These are phyloP conservation scores for Meira nashicola DNA, from an alignment of 1,284 basidiomycete genomes.

Conservation along the genomic window DNA sequence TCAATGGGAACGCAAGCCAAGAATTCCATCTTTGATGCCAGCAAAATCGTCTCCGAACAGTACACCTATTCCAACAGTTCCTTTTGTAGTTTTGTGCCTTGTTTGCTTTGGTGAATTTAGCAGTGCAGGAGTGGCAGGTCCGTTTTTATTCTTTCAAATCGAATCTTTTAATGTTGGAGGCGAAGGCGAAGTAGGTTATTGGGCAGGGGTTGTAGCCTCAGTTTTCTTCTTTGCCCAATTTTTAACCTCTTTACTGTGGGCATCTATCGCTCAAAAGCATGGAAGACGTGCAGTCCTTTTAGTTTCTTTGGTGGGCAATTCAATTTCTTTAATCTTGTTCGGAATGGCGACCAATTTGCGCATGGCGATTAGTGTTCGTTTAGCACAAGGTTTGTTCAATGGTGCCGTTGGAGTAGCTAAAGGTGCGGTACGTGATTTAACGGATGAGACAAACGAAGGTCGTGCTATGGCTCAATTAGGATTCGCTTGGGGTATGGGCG, in stretches of 20 bases:
- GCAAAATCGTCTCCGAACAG: slow-evolving; percentile 21
- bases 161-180: slow-evolving; percentile 46
- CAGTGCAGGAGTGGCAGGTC: slow-evolving; percentile 65
- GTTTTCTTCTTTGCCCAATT: slow-evolving; percentile 57
- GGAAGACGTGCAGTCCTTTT: slow-evolving; percentile 79
- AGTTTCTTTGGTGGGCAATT: slow-evolving; percentile 76
- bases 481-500: slow-evolving; percentile 93
- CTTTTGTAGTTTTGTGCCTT: slow-evolving; percentile 48
- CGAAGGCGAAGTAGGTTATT: slow-evolving; percentile 48
- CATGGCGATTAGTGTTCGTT: slow-evolving; percentile 77
- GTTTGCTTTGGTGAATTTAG: slow-evolving; percentile 57
- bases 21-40: slow-evolving; percentile 25
- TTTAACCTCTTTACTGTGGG: slow-evolving; percentile 86
- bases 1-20: slow-evolving; percentile 13
- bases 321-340: slow-evolving; percentile 71
- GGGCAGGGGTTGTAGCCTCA: slow-evolving; percentile 54
- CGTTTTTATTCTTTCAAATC: slow-evolving; percentile 52
- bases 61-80: slow-evolving; percentile 45
- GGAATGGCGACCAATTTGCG: slow-evolving; percentile 65
- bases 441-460: slow-evolving; percentile 83
- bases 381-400: slow-evolving; percentile 90
- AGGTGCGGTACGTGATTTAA: slow-evolving; percentile 79
- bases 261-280: slow-evolving; percentile 85
- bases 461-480: slow-evolving; percentile 89
- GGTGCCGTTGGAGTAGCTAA: slow-evolving; percentile 84